These are phyloP conservation scores for Borovskyia barvae DNA, from an alignment of 208 protist species.

Conservation along the genomic window DNA sequence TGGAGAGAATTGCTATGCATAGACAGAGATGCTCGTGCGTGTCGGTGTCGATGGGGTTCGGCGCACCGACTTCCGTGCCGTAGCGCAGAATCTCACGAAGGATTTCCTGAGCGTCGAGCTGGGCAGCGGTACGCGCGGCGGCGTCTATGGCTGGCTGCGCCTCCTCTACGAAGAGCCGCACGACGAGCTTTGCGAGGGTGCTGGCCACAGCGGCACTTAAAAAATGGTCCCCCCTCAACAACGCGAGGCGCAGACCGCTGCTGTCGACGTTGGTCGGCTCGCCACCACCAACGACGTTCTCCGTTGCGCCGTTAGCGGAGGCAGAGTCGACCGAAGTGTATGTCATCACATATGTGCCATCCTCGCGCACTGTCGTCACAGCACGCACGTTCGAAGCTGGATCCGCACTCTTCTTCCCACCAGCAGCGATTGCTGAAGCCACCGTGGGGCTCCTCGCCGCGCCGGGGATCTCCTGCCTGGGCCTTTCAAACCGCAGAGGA, in stretches of 20 bases:
- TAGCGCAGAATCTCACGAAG: constrained; percentile 76
- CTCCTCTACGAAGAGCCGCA: constrained; percentile 46
- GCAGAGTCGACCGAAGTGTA: constrained; percentile 45
- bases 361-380: constrained; percentile 79
- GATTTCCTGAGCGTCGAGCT: constrained; percentile 67
- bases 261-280: constrained; percentile 8
- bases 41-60: constrained; percentile 73
- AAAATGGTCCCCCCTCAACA: constrained; percentile 94
- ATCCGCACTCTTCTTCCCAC: background rate
- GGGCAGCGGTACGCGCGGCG: constrained; percentile 31
- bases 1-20: constrained; percentile 57
- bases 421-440: constrained; percentile 2
- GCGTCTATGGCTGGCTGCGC: constrained; percentile 18
- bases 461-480: constrained; percentile 6
- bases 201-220: constrained; percentile 86
- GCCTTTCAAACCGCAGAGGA: constrained; percentile 57
- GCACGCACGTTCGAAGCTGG: constrained; percentile 34
- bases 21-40: constrained; percentile 89
- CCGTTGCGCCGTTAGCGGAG: constrained; percentile 1
- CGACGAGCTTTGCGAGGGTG: constrained; percentile 94
- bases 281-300: background rate
- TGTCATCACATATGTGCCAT: constrained; percentile 94
- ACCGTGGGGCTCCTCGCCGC: constrained; percentile 12
- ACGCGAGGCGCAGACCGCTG: constrained; percentile 46
- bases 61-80: constrained; percentile 40